These are phyloP conservation scores for Sporothrix inflata DNA, from an alignment of 2,329 filamentous ascomycete species.

Conservation along the genomic window DNA sequence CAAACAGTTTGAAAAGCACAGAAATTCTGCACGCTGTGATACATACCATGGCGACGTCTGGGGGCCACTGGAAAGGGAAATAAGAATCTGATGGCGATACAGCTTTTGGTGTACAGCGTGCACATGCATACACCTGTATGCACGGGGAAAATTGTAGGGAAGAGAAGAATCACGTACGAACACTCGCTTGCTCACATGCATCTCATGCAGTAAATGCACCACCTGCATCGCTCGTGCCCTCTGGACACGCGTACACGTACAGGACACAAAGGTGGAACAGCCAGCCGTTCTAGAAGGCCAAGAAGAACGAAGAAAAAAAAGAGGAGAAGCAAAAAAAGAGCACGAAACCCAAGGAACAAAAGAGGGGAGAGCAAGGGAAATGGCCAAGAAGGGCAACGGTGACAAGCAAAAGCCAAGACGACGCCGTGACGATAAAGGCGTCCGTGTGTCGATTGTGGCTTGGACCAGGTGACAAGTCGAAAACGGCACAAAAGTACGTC, in stretches of 20 bases:
- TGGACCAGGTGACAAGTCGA: background rate
- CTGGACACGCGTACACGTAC: background rate
- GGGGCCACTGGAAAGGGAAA: background rate
- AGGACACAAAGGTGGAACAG: background rate
- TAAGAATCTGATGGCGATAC: background rate
- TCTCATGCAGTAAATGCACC: background rate
- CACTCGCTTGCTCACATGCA: background rate
- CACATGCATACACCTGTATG: background rate
- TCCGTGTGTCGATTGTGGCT: background rate
- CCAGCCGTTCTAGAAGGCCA: background rate
- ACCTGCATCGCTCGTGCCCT: background rate
- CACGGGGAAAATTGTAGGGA: background rate
- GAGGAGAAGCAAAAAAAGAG: too few species aligned
- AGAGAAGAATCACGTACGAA: background rate
- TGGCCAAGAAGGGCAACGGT: background rate
- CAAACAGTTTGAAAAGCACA: background rate
- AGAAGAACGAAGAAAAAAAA: background rate
- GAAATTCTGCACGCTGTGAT: background rate
- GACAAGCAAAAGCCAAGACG: slow-evolving; percentile 3
- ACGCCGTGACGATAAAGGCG: background rate
- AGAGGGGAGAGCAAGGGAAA: too few species aligned
- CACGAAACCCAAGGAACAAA: background rate
- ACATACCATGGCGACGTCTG: background rate
- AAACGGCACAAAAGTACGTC: too few species aligned
- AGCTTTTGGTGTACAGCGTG: background rate